Base-by-base conservation (phyloP, 2,329 filamentous ascomycete species). In the Stenocarpella maydis region DNA sequence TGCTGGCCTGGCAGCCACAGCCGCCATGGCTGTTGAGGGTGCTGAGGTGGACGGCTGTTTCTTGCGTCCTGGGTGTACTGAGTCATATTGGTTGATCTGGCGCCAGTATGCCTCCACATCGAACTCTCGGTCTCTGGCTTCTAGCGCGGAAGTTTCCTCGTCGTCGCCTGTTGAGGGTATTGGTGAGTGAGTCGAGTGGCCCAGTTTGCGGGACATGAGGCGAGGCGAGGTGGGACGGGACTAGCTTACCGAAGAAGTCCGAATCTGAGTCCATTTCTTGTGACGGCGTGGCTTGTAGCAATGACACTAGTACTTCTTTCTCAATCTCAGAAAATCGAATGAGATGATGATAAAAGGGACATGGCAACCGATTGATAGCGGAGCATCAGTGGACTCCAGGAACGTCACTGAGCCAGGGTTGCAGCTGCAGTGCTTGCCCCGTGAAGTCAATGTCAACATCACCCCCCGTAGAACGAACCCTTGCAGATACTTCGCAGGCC, bases 191-290 rank as follows among this genome's bases (percentile, higher is more conserved):
- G 39, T 17, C 9, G 31, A 34, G 31, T 8, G 45, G 74, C 71
- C 70, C 21, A 68, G 52, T 55, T n/a, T 43, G 60, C 64, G 64
- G 39, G 47, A 34, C n/a, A n/a, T n/a, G n/a, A n/a, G n/a, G n/a
- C n/a, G n/a, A n/a, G 14, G 31, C 8, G 31, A 37, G 28, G 28
- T 14, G 66, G 39, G 31, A 45, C 47, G 47, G n/a, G 34, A 69
- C 19, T 49, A 50, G 34, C 45, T 65, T 79, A 87, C 87, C 87
- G 69, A 88, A 88, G 74, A 88, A 88, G 63, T 87, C 85, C 1
- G 86, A 88, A 66, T 88, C 85, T 17, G 73, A 73, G n/a, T 83
- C 83, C 14, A 72, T 71, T n/a, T 3, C 10, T 53, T 39, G n/a
- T 45, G 31, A 19, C 43, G 50, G 39, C 4, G 8, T 12, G 19